These are phyloP conservation scores for Clavaria fumosa DNA, from an alignment of 768 basidiomycete species.

Conservation along the genomic window DNA sequence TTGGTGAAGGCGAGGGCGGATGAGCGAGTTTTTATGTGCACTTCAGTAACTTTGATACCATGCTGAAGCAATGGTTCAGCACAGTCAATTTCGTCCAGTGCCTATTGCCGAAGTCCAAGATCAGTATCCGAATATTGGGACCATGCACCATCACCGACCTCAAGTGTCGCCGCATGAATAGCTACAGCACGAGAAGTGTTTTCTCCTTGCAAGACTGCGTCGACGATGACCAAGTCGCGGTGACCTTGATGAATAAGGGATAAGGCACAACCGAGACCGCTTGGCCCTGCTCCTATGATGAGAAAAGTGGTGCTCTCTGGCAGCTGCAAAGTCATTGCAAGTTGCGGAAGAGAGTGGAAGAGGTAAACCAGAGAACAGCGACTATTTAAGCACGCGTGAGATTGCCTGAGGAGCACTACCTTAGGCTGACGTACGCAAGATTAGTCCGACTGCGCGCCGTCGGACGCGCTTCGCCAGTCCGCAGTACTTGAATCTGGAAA, in stretches of 20 bases:
- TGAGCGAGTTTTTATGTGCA: conserved; percentile 19
- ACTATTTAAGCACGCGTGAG: too few species aligned
- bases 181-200: conserved; percentile 28
- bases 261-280: conserved; percentile 31
- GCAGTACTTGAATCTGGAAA: too few species aligned
- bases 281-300: conserved; percentile 36
- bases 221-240: conserved; percentile 28
- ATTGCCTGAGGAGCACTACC: too few species aligned
- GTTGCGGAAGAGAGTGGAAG: too few species aligned
- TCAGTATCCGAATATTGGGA: conserved; percentile 1
- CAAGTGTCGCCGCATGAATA: conserved; percentile 38
- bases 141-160: conserved; percentile 18
- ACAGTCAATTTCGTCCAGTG: conserved; percentile 29
- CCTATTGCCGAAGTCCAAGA: conserved; percentile 16
- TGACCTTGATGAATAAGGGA: conserved; percentile 29
- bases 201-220: conserved; percentile 19
- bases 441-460: too few species aligned
- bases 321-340: too few species aligned
- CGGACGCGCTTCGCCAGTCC: too few species aligned
- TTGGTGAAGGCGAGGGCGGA: conserved; percentile 16
- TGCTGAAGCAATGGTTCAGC: conserved; percentile 23
- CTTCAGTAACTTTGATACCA: conserved; percentile 19
- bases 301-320: conserved; percentile 24
- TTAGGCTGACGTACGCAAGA: too few species aligned
- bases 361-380: too few species aligned